Evolutionary conservation across 2,329 filamentous ascomycete species (phyloP), one percentile per base, ranked within the genome.

Genomic region (Exophiala sideris): DNA sequence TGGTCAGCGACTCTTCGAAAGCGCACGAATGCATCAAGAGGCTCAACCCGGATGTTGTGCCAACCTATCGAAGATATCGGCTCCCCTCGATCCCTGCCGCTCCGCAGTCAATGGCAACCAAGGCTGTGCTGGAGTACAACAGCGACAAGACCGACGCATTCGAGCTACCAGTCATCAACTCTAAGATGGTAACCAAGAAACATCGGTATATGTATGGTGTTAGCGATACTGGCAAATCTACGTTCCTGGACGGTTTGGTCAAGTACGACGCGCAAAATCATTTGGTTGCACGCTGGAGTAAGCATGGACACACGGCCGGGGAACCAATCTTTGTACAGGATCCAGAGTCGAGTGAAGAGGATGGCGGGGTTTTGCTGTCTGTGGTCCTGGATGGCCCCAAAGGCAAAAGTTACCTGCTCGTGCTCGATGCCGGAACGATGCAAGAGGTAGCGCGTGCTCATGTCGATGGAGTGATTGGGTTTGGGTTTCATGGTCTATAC

Each of bases 1-100:
- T 91, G 2, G 71, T 85, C n/a, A 79, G 76, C 11, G 76, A 82
- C 48, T 76, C 75, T 2, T 65, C 82, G 29, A 73, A 71, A 5
- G 77, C 76, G 0, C 71, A 75, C 1, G 65, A 67, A 16, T 77
- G 74, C 55, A 76, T 71, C 69, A 64, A 69, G n/a, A 68, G 76
- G 11, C 68, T 74, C 9, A 70, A 51, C 39, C 47, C 48, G 14
- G 60, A 16, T 42, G 50, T 14, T 55, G 64, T 49, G 47, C 60
- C 62, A 8, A 45, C 53, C 2, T 61, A 72, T 21, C 62, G 69
- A 5, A 67, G 73, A n/a, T 75, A 71, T 59, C 68, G 70, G 11
- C 65, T 76, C 0, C 62, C 69, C 4, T 50, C 50, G 12, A 46
- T 76, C n/a, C 67, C 70, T n/a, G 44, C 49, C 6, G 48, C 54